phyloP scores from a whole-genome alignment of 805 yeast species.

The Yamadazyma sp. region DNA sequence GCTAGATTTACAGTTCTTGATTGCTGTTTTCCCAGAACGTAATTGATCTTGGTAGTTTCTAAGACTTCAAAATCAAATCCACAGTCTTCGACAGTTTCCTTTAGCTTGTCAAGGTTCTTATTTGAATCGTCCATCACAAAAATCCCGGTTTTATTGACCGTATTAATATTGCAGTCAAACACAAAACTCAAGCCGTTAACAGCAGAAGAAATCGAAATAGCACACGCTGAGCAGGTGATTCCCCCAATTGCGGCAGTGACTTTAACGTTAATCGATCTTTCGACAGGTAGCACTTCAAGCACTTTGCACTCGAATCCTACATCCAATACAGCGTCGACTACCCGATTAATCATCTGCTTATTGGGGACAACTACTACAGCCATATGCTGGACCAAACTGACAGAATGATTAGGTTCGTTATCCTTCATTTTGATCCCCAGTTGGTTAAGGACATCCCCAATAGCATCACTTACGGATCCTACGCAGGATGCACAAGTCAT shows the following conservation, averaged over 20 bases:
- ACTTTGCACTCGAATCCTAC: constrained; percentile 48
- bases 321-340: constrained; percentile 28
- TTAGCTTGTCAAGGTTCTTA: constrained; percentile 39
- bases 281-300: constrained; percentile 60
- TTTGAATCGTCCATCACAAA: constrained; percentile 52
- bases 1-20: constrained; percentile 58
- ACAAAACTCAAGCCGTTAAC: constrained; percentile 52
- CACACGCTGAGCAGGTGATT: constrained; percentile 74
- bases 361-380: constrained; percentile 55
- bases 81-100: constrained; percentile 57
- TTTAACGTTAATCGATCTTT: constrained; percentile 46
- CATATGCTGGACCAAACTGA: constrained; percentile 51
- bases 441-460: constrained; percentile 21
- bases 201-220: constrained; percentile 51
- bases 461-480: constrained; percentile 27
- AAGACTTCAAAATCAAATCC: constrained; percentile 63
- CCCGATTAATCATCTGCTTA: constrained; percentile 42
- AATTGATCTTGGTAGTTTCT: constrained; percentile 44
- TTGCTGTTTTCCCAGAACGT: constrained; percentile 46
- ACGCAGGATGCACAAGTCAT: constrained; percentile 45
- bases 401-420: constrained; percentile 40
- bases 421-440: constrained; percentile 10
- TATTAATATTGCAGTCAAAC: constrained; percentile 51
- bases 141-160: constrained; percentile 61
- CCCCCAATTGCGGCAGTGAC: constrained; percentile 68